phyloP scores from a whole-genome alignment of 2,329 filamentous ascomycete species.

The Epichloe coenophiala region DNA sequence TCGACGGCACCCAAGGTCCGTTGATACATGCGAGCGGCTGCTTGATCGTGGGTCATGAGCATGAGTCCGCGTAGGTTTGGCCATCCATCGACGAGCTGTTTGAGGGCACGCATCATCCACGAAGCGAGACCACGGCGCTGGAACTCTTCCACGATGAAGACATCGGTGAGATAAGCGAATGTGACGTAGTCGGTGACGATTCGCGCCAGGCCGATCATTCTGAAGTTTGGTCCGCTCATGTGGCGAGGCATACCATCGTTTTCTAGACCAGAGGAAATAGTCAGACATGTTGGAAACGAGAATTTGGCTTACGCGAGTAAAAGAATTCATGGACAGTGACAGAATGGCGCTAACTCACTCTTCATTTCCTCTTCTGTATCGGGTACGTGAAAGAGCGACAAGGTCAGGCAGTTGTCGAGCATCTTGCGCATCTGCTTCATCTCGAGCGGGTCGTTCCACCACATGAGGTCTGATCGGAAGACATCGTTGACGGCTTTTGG shows the following conservation, averaged over 20 bases:
- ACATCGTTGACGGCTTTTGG: slow-evolving; percentile 39
- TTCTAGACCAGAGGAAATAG: slow-evolving; percentile 10
- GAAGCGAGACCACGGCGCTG: slow-evolving; percentile 49
- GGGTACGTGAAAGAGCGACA: slow-evolving; percentile 40
- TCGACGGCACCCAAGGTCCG: slow-evolving; percentile 31
- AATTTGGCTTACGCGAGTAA: not conserved
- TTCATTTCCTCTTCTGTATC: slow-evolving; percentile 26
- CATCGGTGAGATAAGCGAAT: slow-evolving; percentile 54
- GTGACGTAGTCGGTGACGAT: slow-evolving; percentile 58
- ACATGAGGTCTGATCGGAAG: slow-evolving; percentile 42
- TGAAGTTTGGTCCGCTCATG: slow-evolving; percentile 17
- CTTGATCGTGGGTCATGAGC: slow-evolving; percentile 34
- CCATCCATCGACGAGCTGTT: slow-evolving; percentile 42
- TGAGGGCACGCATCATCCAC: slow-evolving; percentile 49
- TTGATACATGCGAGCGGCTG: slow-evolving; percentile 31
- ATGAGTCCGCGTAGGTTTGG: slow-evolving; percentile 45
- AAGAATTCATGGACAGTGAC: slow-evolving; percentile 6
- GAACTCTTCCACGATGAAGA: slow-evolving; percentile 47
- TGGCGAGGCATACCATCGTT: slow-evolving; percentile 18
- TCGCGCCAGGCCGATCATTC: slow-evolving; percentile 31
- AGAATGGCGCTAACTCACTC: slow-evolving; percentile 17
- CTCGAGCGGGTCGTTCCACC: slow-evolving; percentile 44
- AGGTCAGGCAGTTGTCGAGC: slow-evolving; percentile 43
- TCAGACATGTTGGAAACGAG: not conserved
- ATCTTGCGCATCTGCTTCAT: slow-evolving; percentile 34